Evolutionary conservation across 2,329 filamentous ascomycete species (phyloP), one percentile per base, ranked within the genome.

Genomic region (Hypoxylon sp.): DNA sequence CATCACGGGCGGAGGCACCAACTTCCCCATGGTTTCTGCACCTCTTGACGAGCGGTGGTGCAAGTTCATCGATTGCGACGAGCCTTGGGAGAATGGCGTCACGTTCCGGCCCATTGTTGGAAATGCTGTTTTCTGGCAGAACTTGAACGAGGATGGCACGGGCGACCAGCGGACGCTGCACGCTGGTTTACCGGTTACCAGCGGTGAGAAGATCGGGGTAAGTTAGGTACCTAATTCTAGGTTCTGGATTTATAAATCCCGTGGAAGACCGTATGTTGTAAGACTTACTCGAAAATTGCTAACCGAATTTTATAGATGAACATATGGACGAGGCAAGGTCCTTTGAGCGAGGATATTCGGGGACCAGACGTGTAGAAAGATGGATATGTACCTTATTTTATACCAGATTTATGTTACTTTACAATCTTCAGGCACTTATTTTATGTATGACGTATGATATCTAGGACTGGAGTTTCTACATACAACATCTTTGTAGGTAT

Each of bases 81-180:
- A 81, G 68, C 77, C 79, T 37, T 82, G 79, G 74, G 81, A 83
- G 9, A 75, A 75, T 12, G 82, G 83, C 5, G 76, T 83, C n/a
- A 83, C 83, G 2, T 84, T 85, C 57, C 77, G 79, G 2, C 82
- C 83, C 0, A 63, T 83, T 1, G 79, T 80, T 30, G 82, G 83
- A 3, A 84, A 83, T 56, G 82, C 81, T 0, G 78, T 85, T 3
- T 85, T 81, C 68, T 85, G 82, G 82, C 79, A 80, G 66, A 84
- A 85, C 58, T 57, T 85, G 68, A 68, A 76, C 12, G 70, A 74
- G 1, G 77, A 80, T 19, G 79, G 80, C 9, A 73, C 69, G 0
- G 82, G 83, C 0, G 81, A 84, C 57, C 74, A 78, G 63, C 76
- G 80, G 39, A 83, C 79, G 30, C 64, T 84, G 65, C 83, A 85